Evolutionary conservation across 1,284 basidiomycete genomes (phyloP).

Genomic region (Melampsora americana): DNA sequence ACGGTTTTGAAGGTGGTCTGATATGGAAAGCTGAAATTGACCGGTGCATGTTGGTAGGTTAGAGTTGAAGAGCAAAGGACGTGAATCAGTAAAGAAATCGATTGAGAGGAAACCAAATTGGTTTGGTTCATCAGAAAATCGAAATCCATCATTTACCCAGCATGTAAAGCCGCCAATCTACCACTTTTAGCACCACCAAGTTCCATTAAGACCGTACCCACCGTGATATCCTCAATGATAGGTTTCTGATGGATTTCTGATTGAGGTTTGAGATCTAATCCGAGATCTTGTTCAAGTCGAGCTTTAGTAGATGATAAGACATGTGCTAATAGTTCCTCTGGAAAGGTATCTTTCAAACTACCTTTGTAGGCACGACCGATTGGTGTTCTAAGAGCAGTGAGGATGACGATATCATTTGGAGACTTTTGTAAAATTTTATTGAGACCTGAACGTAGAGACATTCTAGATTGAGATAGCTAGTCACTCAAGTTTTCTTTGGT

Average conservation of each 20-base stretch:
- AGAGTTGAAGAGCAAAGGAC: neutral
- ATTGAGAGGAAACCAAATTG: neutral
- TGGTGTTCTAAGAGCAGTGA: slow-evolving; percentile 54
- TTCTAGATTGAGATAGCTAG: neutral
- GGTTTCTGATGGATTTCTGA: slow-evolving; percentile 47
- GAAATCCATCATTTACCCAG: slow-evolving; percentile 50
- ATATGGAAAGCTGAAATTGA: slow-evolving; percentile 42
- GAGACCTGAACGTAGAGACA: neutral
- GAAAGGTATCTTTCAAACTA: slow-evolving; percentile 52
- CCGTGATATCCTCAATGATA: slow-evolving; percentile 53
- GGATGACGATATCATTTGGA: slow-evolving; percentile 52
- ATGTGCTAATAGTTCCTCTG: slow-evolving; percentile 54
- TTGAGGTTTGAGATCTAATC: slow-evolving; percentile 51
- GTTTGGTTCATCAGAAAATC: slow-evolving; percentile 43
- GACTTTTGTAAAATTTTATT: slow-evolving; percentile 48
- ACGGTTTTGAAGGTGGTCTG: slow-evolving; percentile 50
- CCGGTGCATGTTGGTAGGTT: slow-evolving; percentile 40
- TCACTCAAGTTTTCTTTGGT: no score
- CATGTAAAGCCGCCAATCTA: slow-evolving; percentile 54
- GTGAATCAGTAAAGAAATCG: neutral
- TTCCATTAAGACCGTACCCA: slow-evolving; percentile 55
- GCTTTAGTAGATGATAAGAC: slow-evolving; percentile 52
- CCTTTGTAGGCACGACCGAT: slow-evolving; percentile 54
- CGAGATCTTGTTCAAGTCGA: slow-evolving; percentile 50
- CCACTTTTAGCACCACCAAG: slow-evolving; percentile 55